Conservation (phyloP, 306 rosid genomes). For the Rosa chinensis region DNA sequence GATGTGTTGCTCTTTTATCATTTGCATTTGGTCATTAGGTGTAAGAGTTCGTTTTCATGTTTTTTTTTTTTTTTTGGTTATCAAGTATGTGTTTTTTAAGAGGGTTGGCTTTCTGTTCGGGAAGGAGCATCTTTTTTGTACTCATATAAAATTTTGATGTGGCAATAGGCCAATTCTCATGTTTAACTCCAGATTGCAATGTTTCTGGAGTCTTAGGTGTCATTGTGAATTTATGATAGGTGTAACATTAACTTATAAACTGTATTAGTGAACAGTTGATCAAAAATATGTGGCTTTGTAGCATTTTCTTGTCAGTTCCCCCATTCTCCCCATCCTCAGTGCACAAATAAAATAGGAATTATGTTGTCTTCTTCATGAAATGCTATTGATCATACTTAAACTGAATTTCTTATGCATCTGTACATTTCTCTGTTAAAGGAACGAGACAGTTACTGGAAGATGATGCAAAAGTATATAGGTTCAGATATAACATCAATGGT, state of each 20-base stretch:
- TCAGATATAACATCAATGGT: slow-evolving; percentile 87
- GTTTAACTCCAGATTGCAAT: neutral
- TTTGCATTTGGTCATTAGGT: neutral
- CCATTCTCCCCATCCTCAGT: neutral
- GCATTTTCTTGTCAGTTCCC: neutral
- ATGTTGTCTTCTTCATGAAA: neutral
- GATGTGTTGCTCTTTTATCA: neutral
- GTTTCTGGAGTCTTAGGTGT: neutral
- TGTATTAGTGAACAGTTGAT: neutral
- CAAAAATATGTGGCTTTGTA: neutral
- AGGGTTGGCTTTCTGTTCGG: neutral
- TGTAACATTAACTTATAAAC: neutral
- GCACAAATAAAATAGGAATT: neutral
- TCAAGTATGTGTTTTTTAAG: slow-evolving; percentile 6
- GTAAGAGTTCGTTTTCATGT: neutral
- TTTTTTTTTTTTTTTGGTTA: neutral
- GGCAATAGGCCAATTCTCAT: neutral
- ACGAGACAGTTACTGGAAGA: slow-evolving; percentile 93
- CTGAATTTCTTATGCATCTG: slow-evolving; percentile 10
- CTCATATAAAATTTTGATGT: neutral
- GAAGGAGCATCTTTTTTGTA: neutral
- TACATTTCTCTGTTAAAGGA: slow-evolving; percentile 45
- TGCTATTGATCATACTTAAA: neutral
- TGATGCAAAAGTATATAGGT: slow-evolving; percentile 91
- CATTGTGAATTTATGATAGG: neutral